A percentile compares a stretch with the other conserved stretches of the same genome.
Evolutionary conservation across 345 rosid species (phyloP).

Genomic region (Stellera chamaejasme): DNA sequence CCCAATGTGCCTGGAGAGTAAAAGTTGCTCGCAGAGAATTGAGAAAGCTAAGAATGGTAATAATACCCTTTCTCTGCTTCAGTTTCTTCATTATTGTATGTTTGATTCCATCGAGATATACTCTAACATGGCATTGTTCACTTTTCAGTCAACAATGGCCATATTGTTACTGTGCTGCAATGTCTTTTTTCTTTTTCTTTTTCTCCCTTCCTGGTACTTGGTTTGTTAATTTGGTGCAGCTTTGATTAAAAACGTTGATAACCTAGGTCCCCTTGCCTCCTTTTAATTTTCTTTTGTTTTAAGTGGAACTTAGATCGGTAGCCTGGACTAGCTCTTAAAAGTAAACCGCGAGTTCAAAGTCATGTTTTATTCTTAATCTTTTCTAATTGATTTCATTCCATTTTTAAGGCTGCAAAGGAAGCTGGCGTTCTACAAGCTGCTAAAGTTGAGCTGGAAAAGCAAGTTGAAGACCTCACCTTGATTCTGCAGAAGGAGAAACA

Average conservation of each 20-base stretch:
- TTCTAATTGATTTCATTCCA: too few species aligned
- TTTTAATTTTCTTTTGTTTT: too few species aligned
- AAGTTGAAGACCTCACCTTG: slow-evolving; percentile 60
- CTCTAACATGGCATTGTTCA: neutral
- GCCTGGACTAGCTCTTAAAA: too few species aligned
- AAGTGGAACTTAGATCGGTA: too few species aligned
- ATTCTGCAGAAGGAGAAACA: slow-evolving; percentile 51
- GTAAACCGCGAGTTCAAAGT: too few species aligned
- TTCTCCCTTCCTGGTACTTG: too few species aligned
- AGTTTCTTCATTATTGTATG: neutral
- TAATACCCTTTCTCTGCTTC: neutral
- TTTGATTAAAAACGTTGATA: too few species aligned
- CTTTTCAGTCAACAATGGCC: neutral
- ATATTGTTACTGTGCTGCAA: too few species aligned
- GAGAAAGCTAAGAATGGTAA: slow-evolving; percentile 50
- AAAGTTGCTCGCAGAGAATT: slow-evolving; percentile 55
- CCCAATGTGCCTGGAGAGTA: slow-evolving; percentile 58
- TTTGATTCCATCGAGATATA: slow-evolving; percentile 1
- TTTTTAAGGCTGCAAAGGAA: slow-evolving; percentile 57
- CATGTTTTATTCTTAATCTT: neutral
- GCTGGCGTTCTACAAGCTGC: slow-evolving; percentile 66
- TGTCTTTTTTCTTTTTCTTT: too few species aligned
- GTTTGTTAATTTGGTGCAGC: too few species aligned
- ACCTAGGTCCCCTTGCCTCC: too few species aligned
- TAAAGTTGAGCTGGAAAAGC: slow-evolving; percentile 57